Evolutionary conservation across 2,329 filamentous ascomycete species (phyloP).

Genomic region (Xylariaceae sp.): DNA sequence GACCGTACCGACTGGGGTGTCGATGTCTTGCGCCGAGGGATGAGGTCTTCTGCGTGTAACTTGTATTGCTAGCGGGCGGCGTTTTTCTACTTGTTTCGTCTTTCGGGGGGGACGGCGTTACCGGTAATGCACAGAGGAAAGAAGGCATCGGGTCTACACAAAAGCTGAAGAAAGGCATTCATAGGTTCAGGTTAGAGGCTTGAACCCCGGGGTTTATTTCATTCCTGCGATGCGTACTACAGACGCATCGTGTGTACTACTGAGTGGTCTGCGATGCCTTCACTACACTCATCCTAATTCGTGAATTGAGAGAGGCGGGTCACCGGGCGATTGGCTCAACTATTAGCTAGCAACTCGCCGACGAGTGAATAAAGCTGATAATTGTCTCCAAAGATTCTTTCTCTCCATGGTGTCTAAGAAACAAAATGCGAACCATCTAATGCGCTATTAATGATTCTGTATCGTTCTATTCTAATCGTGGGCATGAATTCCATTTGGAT

Average conservation of each 20-base stretch:
- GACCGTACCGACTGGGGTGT: neutral
- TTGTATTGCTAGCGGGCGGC: slow-evolving; percentile 28
- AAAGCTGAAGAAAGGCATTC: slow-evolving; percentile 24
- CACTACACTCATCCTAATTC: slow-evolving; percentile 10
- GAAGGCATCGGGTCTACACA: slow-evolving; percentile 31
- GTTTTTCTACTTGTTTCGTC: slow-evolving; percentile 17
- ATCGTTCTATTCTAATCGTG: neutral
- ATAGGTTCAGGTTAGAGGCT: slow-evolving; percentile 20
- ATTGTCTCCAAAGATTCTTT: neutral
- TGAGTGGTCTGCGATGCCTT: slow-evolving; percentile 8
- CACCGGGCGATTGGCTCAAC: neutral
- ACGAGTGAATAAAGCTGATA: slow-evolving; percentile 11
- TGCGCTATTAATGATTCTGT: neutral
- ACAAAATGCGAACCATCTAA: neutral
- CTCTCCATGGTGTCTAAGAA: neutral
- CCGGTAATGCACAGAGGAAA: slow-evolving; percentile 26
- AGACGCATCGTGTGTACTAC: slow-evolving; percentile 16
- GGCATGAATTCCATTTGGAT: neutral
- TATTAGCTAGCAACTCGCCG: slow-evolving; percentile 4
- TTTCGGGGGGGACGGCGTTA: slow-evolving; percentile 25
- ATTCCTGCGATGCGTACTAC: slow-evolving; percentile 7
- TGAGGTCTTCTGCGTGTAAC: slow-evolving; percentile 22
- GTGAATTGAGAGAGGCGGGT: slow-evolving; percentile 6
- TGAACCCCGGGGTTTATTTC: slow-evolving; percentile 2
- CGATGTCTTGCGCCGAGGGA: slow-evolving; percentile 6